Evolutionary conservation across 1,284 basidiomycete species (phyloP).

Genomic region (Trametes pubescens): DNA sequence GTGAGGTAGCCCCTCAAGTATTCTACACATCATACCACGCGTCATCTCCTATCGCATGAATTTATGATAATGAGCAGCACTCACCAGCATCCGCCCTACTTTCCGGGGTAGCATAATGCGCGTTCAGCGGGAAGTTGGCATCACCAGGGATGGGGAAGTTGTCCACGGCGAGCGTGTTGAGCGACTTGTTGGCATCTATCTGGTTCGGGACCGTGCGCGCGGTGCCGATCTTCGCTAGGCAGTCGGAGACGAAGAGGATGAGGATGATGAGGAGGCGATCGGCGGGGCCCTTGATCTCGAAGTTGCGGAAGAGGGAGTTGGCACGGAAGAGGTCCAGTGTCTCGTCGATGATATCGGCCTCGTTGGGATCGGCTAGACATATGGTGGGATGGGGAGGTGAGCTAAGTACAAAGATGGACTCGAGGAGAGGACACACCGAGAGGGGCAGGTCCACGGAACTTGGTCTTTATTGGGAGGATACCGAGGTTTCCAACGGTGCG

Average conservation of each 20-base stretch:
- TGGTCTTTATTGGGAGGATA: constrained; percentile 91
- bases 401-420: constrained; percentile 12
- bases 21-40: constrained; percentile 56
- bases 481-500: constrained; percentile 91
- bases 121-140: constrained; percentile 93
- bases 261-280: constrained; percentile 97
- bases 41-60: background rate
- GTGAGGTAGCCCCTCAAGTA: constrained; percentile 91
- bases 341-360: constrained; percentile 95
- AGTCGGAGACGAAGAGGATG: constrained; percentile 98
- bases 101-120: constrained; percentile 87
- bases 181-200: constrained; percentile 88
- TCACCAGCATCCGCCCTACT: constrained; percentile 86
- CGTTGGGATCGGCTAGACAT: constrained; percentile 72
- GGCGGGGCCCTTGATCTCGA: constrained; percentile 98
- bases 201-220: constrained; percentile 73
- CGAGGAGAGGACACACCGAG: constrained; percentile 58
- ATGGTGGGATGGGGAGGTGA: constrained; percentile 6
- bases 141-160: constrained; percentile 95
- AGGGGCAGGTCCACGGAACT: constrained; percentile 91
- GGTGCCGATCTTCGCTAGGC: constrained; percentile 87
- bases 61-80: constrained; percentile 36
- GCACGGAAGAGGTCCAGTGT: constrained; percentile 97
- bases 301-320: constrained; percentile 99
- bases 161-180: constrained; percentile 94